Evolutionary conservation across 2,329 filamentous ascomycete species (phyloP).

Genomic region (Scytalidium sp.): DNA sequence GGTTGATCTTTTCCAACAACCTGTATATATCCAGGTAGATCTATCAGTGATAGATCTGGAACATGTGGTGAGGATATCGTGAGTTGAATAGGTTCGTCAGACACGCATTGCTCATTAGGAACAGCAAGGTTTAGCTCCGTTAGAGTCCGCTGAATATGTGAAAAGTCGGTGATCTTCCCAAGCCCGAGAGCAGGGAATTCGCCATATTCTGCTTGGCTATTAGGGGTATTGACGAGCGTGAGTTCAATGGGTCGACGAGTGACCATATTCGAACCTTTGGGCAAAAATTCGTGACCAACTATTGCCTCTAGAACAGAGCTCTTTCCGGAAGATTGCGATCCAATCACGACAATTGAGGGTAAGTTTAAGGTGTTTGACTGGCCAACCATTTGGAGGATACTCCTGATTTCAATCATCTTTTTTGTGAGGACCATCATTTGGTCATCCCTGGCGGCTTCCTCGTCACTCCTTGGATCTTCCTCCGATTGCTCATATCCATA

Average conservation of each 20-base stretch:
- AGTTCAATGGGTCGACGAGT: constrained; percentile 93
- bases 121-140: constrained; percentile 95
- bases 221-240: constrained; percentile 91
- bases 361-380: constrained; percentile 86
- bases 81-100: constrained; percentile 93
- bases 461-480: constrained; percentile 58
- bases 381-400: constrained; percentile 84
- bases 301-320: constrained; percentile 96
- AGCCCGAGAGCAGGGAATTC: constrained; percentile 93
- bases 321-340: constrained; percentile 96
- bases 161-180: constrained; percentile 87
- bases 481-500: constrained; percentile 75
- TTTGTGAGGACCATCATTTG: constrained; percentile 99
- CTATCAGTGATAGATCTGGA: constrained; percentile 91
- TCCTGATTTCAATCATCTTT: constrained; percentile 99
- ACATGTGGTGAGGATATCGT: constrained; percentile 95
- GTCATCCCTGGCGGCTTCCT: constrained; percentile 78
- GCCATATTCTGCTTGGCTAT: constrained; percentile 83
- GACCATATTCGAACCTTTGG: constrained; percentile 99
- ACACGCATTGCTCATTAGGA: constrained; percentile 85
- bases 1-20: constrained; percentile 91
- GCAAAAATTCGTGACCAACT: constrained; percentile 95
- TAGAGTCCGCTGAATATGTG: constrained; percentile 85
- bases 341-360: constrained; percentile 98
- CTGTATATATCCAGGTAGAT: constrained; percentile 96